phyloP scores from a whole-genome alignment of 306 rosid species.

The Citrullus amarus region DNA sequence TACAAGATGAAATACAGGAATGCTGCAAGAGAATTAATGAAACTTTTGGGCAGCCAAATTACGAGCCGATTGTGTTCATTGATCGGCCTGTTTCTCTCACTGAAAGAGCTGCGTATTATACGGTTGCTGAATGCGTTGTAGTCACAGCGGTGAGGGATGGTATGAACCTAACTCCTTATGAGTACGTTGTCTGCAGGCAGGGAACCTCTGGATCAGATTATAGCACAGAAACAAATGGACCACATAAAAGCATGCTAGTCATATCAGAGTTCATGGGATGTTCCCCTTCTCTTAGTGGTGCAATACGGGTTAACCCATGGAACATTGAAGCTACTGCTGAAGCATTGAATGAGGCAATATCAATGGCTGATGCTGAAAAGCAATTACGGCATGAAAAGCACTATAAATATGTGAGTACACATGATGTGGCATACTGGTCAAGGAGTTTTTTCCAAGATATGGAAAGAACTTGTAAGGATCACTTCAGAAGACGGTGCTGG shows the following conservation, averaged over 20 bases:
- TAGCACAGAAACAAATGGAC: slow-evolving; percentile 15
- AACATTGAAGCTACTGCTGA: slow-evolving; percentile 51
- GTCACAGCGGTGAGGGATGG: slow-evolving; percentile 63
- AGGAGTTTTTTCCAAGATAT: slow-evolving; percentile 50
- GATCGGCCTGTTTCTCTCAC: slow-evolving; percentile 34
- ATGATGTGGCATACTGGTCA: slow-evolving; percentile 60
- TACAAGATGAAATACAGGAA: slow-evolving; percentile 32
- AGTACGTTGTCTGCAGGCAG: slow-evolving; percentile 58
- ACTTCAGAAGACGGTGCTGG: slow-evolving; percentile 54
- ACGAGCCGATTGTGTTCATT: slow-evolving; percentile 41
- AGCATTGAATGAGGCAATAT: slow-evolving; percentile 50
- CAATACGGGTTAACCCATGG: slow-evolving; percentile 63
- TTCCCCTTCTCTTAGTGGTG: slow-evolving; percentile 62
- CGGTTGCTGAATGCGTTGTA: slow-evolving; percentile 45
- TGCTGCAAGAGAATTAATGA: slow-evolving; percentile 37
- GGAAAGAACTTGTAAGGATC: slow-evolving; percentile 53
- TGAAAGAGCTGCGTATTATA: slow-evolving; percentile 42
- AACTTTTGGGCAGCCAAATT: slow-evolving; percentile 24
- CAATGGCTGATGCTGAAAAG: slow-evolving; percentile 47
- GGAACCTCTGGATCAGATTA: slow-evolving; percentile 26
- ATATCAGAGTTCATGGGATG: slow-evolving; percentile 63
- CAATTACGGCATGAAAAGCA: slow-evolving; percentile 61
- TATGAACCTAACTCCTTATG: slow-evolving; percentile 55
- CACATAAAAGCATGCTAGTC: slow-evolving; percentile 47
- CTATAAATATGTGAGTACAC: slow-evolving; percentile 50